phyloP scores from a whole-genome alignment of 2,329 filamentous ascomycete genomes.

The Clonostachys sp. region DNA sequence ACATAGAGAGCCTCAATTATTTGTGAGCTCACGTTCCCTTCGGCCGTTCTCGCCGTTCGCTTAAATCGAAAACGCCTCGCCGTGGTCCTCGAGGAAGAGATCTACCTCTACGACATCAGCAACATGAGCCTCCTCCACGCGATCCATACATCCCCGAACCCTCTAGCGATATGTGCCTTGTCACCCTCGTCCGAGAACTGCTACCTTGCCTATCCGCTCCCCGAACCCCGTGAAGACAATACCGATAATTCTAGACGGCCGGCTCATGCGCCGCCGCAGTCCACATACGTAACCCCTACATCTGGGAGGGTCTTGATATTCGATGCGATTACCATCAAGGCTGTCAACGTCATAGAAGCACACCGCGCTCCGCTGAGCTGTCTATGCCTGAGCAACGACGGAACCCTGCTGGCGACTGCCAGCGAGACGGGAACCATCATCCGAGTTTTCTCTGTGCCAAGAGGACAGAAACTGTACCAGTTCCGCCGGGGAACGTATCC shows the following conservation, averaged over 20 bases:
- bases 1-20: conserved; percentile 70
- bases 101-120: conserved; percentile 97
- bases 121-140: conserved; percentile 95
- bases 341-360: conserved; percentile 91
- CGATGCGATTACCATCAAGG: conserved; percentile 83
- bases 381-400: conserved; percentile 88
- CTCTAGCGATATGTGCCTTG: conserved; percentile 83
- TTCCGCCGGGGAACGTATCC: conserved; percentile 95
- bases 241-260: conserved; percentile 42
- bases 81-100: conserved; percentile 90
- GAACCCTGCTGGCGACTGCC: conserved; percentile 85
- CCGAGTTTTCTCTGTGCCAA: conserved; percentile 87
- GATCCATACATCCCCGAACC: conserved; percentile 91
- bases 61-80: conserved; percentile 92
- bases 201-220: conserved; percentile 90
- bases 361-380: conserved; percentile 88
- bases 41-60: conserved; percentile 89
- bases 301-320: conserved; percentile 92
- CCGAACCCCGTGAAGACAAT: conserved; percentile 60
- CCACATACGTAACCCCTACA: conserved; percentile 75
- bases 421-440: conserved; percentile 98
- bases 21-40: conserved; percentile 97
- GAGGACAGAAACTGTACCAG: conserved; percentile 89
- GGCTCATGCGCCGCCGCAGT: conserved; percentile 78
- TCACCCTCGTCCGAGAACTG: conserved; percentile 94